Conservation (phyloP, 306 rosid species). For the Elaeagnus macrophylla region DNA sequence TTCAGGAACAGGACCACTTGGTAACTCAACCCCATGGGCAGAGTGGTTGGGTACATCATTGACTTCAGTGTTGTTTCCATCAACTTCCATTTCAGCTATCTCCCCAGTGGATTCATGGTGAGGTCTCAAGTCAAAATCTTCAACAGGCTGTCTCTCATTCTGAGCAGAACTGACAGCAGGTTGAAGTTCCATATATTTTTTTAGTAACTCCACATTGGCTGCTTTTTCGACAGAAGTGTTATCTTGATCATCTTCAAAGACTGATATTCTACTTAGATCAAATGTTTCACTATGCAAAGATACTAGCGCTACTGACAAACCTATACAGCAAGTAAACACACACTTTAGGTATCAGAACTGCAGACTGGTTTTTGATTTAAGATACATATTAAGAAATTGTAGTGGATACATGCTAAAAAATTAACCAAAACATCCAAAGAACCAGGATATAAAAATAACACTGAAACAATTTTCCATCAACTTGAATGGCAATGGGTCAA, state of each 20-base stretch:
- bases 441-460: background rate
- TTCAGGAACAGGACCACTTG: constrained; percentile 26
- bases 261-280: constrained; percentile 48
- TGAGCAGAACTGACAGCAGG: constrained; percentile 27
- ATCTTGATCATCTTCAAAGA: constrained; percentile 36
- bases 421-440: background rate
- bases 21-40: constrained; percentile 26
- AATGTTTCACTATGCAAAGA: constrained; percentile 43
- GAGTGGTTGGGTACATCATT: constrained; percentile 33
- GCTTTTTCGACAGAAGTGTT: constrained; percentile 31
- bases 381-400: no score
- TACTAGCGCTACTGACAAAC: constrained; percentile 49
- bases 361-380: background rate
- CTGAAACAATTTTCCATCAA: background rate
- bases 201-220: constrained; percentile 32
- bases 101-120: constrained; percentile 27
- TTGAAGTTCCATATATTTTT: constrained; percentile 38
- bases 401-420: background rate
- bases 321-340: constrained; percentile 40
- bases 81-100: constrained; percentile 35
- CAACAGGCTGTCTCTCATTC: constrained; percentile 27
- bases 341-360: constrained; percentile 8
- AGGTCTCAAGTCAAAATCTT: constrained; percentile 30
- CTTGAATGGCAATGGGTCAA: no score
- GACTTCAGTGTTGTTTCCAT: constrained; percentile 25